phyloP scores from a whole-genome alignment of 1,284 basidiomycete species.

The Rhodotorula sp. region DNA sequence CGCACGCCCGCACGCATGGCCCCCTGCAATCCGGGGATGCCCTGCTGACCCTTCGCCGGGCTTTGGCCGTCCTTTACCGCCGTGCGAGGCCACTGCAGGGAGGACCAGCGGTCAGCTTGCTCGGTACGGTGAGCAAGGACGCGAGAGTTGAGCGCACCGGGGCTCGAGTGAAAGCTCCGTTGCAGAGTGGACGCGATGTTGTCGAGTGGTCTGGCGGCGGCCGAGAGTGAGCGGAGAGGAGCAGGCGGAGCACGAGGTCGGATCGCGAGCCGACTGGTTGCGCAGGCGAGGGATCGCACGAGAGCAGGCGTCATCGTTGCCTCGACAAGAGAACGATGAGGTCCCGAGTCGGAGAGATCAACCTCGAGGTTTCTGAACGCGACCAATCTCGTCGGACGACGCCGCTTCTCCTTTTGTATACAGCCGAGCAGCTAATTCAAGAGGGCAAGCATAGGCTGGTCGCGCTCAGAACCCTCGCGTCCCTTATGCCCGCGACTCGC shows the following conservation, averaged over 20 bases:
- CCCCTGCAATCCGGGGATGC: no score
- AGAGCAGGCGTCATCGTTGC: slow-evolving; percentile 8
- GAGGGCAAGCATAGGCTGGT: no score
- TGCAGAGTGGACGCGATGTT: background rate
- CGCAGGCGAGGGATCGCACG: background rate
- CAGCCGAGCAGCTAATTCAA: no score
- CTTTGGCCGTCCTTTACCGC: slow-evolving; percentile 58
- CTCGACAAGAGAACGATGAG: no score
- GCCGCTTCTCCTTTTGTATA: no score
- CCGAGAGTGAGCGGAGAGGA: background rate
- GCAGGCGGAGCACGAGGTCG: background rate
- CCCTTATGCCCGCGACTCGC: background rate
- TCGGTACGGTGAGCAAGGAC: no score
- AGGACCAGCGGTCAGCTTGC: background rate
- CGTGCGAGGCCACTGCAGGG: slow-evolving; percentile 50
- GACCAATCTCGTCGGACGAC: no score
- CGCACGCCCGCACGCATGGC: background rate
- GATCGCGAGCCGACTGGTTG: background rate
- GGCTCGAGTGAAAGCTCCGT: slow-evolving; percentile 7
- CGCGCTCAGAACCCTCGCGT: no score
- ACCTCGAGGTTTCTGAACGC: no score
- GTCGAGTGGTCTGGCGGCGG: background rate
- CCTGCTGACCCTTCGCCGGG: slow-evolving; percentile 67
- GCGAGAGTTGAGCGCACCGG: background rate
- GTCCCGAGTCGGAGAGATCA: no score